Percentiles rank a stretch among this genome's conserved stretches.
Evolutionary conservation across 305 asterid genomes (phyloP).

Genomic region (Fraxinus platypoda): DNA sequence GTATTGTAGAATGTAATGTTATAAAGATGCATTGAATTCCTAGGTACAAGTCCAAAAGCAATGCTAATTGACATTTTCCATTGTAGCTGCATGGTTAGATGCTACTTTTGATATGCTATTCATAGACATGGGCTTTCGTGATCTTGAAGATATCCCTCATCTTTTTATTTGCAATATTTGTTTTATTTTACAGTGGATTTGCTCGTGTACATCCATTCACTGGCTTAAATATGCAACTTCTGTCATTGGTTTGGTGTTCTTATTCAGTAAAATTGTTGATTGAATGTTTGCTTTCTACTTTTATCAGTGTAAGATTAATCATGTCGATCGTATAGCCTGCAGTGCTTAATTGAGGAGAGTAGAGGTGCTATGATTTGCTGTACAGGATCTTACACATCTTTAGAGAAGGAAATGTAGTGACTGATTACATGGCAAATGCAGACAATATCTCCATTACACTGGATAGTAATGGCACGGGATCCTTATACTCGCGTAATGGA

Average conservation of each 20-base stretch:
- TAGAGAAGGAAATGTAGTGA: neutral
- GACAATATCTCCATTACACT: neutral
- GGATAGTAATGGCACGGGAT: too few species aligned
- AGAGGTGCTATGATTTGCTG: too few species aligned
- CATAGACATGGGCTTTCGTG: neutral
- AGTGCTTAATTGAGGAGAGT: too few species aligned
- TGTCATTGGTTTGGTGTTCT: neutral
- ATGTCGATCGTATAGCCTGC: neutral
- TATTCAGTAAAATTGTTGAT: neutral
- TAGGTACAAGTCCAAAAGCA: neutral
- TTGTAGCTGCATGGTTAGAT: neutral
- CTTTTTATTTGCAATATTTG: neutral
- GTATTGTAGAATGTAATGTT: neutral
- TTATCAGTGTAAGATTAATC: neutral
- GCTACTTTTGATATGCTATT: neutral
- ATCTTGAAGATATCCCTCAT: neutral
- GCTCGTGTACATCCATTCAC: neutral
- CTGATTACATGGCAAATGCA: neutral
- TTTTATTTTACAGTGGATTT: neutral
- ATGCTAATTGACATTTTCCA: neutral
- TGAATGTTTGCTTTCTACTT: neutral
- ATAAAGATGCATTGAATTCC: neutral
- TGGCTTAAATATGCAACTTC: neutral
- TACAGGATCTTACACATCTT: too few species aligned
- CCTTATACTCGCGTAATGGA: too few species aligned